phyloP scores from a whole-genome alignment of 2,329 filamentous ascomycete species.

The Cladosporium sp. region DNA sequence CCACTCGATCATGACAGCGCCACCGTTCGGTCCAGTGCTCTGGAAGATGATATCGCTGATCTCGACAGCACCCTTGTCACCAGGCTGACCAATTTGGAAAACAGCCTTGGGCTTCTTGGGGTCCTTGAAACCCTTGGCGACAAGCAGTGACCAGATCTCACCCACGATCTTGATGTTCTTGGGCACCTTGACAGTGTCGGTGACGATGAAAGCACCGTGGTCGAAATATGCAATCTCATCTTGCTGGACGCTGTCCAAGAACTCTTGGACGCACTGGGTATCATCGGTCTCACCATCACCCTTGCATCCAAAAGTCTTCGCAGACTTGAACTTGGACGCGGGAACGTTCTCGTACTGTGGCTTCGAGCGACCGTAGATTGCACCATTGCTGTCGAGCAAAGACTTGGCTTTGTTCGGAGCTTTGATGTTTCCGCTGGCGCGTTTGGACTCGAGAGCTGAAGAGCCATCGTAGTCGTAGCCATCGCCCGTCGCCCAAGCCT shows the following conservation, averaged over 20 bases:
- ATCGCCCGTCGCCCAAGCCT: slow-evolving; percentile 76
- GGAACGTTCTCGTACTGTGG: slow-evolving; percentile 75
- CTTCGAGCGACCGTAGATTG: slow-evolving; percentile 78
- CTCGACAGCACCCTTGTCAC: slow-evolving; percentile 76
- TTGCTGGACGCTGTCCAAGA: slow-evolving; percentile 60
- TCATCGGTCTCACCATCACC: slow-evolving; percentile 88
- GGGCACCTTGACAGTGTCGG: slow-evolving; percentile 47
- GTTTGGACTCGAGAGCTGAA: slow-evolving; percentile 47
- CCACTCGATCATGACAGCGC: slow-evolving; percentile 89
- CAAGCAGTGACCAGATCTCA: slow-evolving; percentile 52
- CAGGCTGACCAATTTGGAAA: slow-evolving; percentile 75
- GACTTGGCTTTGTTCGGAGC: slow-evolving; percentile 59
- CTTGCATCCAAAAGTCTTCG: slow-evolving; percentile 74
- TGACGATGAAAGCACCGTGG: slow-evolving; percentile 60
- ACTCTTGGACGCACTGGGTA: slow-evolving; percentile 74
- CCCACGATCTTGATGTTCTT: slow-evolving; percentile 51
- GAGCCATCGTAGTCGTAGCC: slow-evolving; percentile 51
- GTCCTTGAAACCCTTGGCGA: slow-evolving; percentile 61
- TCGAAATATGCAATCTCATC: slow-evolving; percentile 62
- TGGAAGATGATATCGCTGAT: slow-evolving; percentile 85
- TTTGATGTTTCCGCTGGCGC: slow-evolving; percentile 19
- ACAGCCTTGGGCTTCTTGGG: slow-evolving; percentile 72
- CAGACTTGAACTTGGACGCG: slow-evolving; percentile 70
- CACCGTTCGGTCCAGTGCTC: slow-evolving; percentile 76
- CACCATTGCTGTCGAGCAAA: slow-evolving; percentile 62